Base-by-base conservation (phyloP, 495 filamentous ascomycete genomes). In the Penicillium nucicola region DNA sequence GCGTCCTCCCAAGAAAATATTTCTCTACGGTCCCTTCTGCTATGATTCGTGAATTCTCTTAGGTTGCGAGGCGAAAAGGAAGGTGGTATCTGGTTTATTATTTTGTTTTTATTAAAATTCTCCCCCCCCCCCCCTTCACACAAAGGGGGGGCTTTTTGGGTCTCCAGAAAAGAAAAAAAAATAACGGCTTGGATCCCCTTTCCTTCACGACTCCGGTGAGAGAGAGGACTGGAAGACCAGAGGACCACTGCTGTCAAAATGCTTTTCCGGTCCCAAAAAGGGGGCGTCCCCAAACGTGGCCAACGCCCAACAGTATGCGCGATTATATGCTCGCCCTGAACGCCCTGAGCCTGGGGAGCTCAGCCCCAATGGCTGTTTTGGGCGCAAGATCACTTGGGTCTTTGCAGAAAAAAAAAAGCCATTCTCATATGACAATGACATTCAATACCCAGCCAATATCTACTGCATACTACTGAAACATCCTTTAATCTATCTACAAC, bases 1-100 rank as follows among this genome's bases (percentile, higher is more conserved):
- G 68, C 61, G 68, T 65, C 66, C 64, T 45, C 61, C 55, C 45
- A 49, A 50, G 43, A 44, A 51, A 42, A 53, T 40, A 28, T 35
- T 14, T 40, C 42, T 37, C 43, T 57, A 17, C 33, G 41, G 41
- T 34, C n/a, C 30, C 14, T 28, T 45, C 45, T 42, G 42, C 40
- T 30, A 45, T 40, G 34, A 45, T 58, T 42, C 40, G 25, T 34
- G 55, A 10, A 40, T 37, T 51, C 30, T 19, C 19, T 42, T 48
- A 31, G 30, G 18, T 67, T 60, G 81, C 18, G 44, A 20, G 22
- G 22, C 33, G 52, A 50, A 58, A 44, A 53, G 56, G 59, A 58
- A 60, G 57, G 57, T 60, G 53, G 57, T 60, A 60, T 60, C 31
- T 20, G 34, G 14, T 40, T 2, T 15, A 18, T 8, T 17, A 31